Base-by-base conservation (phyloP, 2,329 filamentous ascomycete genomes). In the Colletotrichum sp. region DNA sequence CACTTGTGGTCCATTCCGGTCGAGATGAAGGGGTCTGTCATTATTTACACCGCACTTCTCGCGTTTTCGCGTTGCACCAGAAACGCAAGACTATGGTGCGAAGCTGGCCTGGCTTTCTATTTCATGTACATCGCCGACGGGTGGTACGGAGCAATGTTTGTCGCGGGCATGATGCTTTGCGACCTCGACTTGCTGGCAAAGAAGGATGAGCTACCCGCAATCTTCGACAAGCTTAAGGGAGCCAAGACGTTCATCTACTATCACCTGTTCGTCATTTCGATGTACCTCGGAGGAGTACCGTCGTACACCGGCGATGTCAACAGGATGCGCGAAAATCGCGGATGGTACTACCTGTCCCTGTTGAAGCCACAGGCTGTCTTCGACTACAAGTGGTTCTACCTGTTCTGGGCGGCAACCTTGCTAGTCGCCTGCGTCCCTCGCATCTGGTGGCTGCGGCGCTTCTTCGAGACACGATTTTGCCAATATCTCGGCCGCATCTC, bases 1-100 rank as follows among this genome's bases (percentile, higher is more conserved):
- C 92, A 93, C 77, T 80, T 90, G 4, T 93, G 92, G 91, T 92
- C 89, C 1, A 93, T 94, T 69, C 91, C 92, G 0, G 84, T 92
- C 24, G 92, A 94, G 80, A 89, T 92, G 82, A 85, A 88, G 78
- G 93, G 93, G 13, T 94, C 93, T 2, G 87, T 94, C 69, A 84
- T 92, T 77, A 84, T 93, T 69, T 94, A 93, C 81, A 91, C 89
- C 0, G 82, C 88, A 0, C 82, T 91, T 1, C 79, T 86, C 2
- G 84, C 82, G 0, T 86, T 85, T 1, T 83, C 84, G 2, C 80
- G 80, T 0, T 76, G 86, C 26, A 83, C 82, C 32, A 79, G 82
- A 0, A 82, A 78, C 21, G 85, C 82, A 80, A 79, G 85, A 6
- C 78, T 83, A 0, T 78, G 79, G 34, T 78, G 83, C 30, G 84